phyloP scores from a whole-genome alignment of 192 early-diverging fungal species.

The Phlyctochytrium planicorne region DNA sequence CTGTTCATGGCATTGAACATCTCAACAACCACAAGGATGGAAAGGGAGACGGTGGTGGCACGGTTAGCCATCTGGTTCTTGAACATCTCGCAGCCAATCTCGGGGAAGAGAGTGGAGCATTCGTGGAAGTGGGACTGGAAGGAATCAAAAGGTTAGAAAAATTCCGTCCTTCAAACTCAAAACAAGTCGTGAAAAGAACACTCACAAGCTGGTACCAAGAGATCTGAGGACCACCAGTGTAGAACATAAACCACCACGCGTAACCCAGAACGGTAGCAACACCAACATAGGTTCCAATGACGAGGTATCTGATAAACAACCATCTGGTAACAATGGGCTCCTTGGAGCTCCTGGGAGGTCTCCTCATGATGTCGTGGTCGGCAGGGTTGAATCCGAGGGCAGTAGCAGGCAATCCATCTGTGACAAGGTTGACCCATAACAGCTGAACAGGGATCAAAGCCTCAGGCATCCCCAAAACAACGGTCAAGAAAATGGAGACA shows the following conservation, averaged over 20 bases:
- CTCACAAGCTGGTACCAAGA: constrained; percentile 82
- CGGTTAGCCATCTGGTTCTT: constrained; percentile 70
- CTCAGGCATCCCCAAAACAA: constrained; percentile 94
- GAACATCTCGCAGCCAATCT: constrained; percentile 93
- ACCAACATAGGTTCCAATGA: constrained; percentile 92
- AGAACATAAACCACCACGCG: constrained; percentile 98
- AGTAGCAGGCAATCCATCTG: constrained; percentile 95
- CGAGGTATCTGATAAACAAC: constrained; percentile 93
- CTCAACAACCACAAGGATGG: constrained; percentile 94
- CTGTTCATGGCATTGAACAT: constrained; percentile 98
- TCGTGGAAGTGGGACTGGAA: constrained; percentile 86
- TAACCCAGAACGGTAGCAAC: constrained; percentile 93
- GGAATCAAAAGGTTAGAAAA: constrained; percentile 13
- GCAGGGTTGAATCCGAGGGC: constrained; percentile 98
- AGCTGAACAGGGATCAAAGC: constrained; percentile 97
- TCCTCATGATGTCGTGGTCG: constrained; percentile 94
- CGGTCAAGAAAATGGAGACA: constrained; percentile 95
- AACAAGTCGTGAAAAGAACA: constrained; percentile 15
- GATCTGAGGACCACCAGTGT: constrained; percentile 83
- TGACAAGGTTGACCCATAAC: constrained; percentile 98
- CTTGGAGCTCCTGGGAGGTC: constrained; percentile 75
- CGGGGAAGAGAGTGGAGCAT: constrained; percentile 82
- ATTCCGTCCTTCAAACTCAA: not conserved
- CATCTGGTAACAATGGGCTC: constrained; percentile 92
- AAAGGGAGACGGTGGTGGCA: constrained; percentile 94